Base-by-base conservation (phyloP, 1,139 yeast species). In the Geotrichum histeridarum region DNA sequence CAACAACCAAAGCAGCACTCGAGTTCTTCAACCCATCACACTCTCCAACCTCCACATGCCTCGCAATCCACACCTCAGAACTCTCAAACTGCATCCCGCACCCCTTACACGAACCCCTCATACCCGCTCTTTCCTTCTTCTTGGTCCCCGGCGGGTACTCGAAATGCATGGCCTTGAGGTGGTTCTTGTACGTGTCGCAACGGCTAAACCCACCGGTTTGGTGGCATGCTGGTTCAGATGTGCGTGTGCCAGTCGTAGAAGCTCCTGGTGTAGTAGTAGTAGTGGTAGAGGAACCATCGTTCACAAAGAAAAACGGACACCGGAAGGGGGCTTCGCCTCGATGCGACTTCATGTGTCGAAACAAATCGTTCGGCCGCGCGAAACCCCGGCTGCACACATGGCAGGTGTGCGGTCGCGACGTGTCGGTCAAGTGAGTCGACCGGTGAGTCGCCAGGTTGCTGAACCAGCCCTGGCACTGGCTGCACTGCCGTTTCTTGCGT, bases 151-250 rank as follows among this genome's bases (percentile, higher is more conserved):
- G 78, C 2, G 97, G 97, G 69, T 90, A 90, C 64, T 82, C 86
- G 69, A 90, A 90, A 68, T 90, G 97, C 60, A 90, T 78, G 3
- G 96, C 95, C 68, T 86, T 87, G 59, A 90, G 75, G 70, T 90
- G 97, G 70, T 89, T 90, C 67, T 90, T 90, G 72, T 82, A 90
- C 6, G 97, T 90, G 69, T 90, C 97, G 67, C 96, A 86, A 48
- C 97, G 77, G 17, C 90, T 81, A 64, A 90, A 90, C 41, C 86
- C 83, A 6, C 96, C 96, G 4, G 88, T 82, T 57, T 80, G 80
- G 67, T 90, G 96, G 66, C 96, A 88, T 7, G 50, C 46, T 8
- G 54, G 53, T 30, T 50, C 53, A 2, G 18, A 8, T 14, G 47
- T n/a, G 30, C 12, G 4, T 44, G 36, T 45, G 54, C 56, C 53